Conservation (phyloP, 116 monocot genomes). For the Iris pallida region DNA sequence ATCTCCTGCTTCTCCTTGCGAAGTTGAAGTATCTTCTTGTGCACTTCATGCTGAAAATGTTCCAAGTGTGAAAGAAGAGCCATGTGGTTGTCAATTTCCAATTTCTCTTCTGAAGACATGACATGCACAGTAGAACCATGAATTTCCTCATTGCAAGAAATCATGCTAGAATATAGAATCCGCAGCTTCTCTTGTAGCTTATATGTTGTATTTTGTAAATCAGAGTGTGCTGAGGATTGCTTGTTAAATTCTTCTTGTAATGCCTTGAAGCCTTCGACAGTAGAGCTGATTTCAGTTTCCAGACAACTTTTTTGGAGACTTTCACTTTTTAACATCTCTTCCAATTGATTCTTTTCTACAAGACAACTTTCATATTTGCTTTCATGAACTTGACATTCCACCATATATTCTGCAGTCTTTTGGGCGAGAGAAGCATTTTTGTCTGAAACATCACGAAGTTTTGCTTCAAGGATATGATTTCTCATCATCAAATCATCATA, state of each 20-base stretch:
- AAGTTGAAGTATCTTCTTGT: conserved; percentile 40
- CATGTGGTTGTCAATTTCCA: conserved; percentile 29
- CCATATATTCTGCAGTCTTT: conserved; percentile 42
- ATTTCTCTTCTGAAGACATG: conserved; percentile 15
- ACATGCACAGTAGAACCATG: conserved; percentile 21
- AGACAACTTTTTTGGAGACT: conserved; percentile 38
- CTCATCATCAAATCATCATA: conserved; percentile 47
- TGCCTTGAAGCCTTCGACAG: conserved; percentile 31
- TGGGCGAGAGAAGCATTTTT: conserved; percentile 50
- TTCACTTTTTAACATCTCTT: conserved; percentile 53
- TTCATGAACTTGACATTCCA: conserved; percentile 36
- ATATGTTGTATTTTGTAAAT: conserved; percentile 29
- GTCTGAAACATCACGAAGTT: conserved; percentile 36
- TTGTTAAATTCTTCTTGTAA: conserved; percentile 43
- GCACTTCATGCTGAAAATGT: conserved; percentile 27
- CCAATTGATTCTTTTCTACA: conserved; percentile 47
- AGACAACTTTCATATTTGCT: conserved; percentile 35
- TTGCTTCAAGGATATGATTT: conserved; percentile 52
- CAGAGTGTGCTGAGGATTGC: conserved; percentile 31
- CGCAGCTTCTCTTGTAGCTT: conserved; percentile 39
- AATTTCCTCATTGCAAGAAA: conserved; percentile 27
- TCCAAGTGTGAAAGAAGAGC: conserved; percentile 40
- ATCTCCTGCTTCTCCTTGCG: conserved; percentile 45
- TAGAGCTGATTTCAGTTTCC: conserved; percentile 30
- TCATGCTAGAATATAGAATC: conserved; percentile 25